Conservation (phyloP, 139 green algal species). For the Deuterostichococcus epilithicus region DNA sequence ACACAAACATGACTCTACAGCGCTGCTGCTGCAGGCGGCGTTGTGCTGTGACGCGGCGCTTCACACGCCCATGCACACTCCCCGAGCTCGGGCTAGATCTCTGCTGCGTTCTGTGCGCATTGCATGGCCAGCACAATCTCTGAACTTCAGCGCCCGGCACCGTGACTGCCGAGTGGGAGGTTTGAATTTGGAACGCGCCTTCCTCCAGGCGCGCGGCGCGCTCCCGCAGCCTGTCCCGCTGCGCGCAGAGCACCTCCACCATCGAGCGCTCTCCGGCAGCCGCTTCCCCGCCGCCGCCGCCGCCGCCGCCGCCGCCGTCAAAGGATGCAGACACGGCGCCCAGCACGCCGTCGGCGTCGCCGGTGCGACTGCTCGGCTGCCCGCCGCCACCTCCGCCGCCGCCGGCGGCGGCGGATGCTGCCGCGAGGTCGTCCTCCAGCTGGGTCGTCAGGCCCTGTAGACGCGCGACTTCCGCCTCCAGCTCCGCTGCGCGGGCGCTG, state of each 20-base stretch:
- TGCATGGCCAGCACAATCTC: too few species aligned
- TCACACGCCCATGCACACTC: too few species aligned
- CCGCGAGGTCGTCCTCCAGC: constrained; percentile 64
- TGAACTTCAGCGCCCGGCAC: too few species aligned
- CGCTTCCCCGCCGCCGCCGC: not conserved
- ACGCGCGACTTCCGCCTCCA: constrained; percentile 27
- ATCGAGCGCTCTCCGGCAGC: constrained; percentile 50
- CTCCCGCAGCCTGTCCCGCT: constrained; percentile 75
- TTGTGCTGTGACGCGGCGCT: too few species aligned
- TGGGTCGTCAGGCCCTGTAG: constrained; percentile 40
- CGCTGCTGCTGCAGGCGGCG: too few species aligned
- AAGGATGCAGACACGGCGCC: too few species aligned
- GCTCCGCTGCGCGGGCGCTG: not conserved
- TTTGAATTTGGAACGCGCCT: constrained; percentile 39
- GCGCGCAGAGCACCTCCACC: constrained; percentile 71
- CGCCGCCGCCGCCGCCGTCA: not conserved
- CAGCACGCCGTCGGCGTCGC: constrained; percentile 5
- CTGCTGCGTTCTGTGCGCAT: too few species aligned
- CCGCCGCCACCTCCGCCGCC: not conserved
- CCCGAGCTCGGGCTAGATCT: too few species aligned
- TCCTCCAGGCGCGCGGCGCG: constrained; percentile 73
- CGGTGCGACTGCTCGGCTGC: not conserved
- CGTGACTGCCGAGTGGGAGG: too few species aligned
- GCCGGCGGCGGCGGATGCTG: constrained; percentile 18
- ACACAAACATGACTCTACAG: too few species aligned